These are phyloP conservation scores for Hymenoscyphus occultus DNA, from an alignment of 2,329 filamentous ascomycete species.

Conservation along the genomic window DNA sequence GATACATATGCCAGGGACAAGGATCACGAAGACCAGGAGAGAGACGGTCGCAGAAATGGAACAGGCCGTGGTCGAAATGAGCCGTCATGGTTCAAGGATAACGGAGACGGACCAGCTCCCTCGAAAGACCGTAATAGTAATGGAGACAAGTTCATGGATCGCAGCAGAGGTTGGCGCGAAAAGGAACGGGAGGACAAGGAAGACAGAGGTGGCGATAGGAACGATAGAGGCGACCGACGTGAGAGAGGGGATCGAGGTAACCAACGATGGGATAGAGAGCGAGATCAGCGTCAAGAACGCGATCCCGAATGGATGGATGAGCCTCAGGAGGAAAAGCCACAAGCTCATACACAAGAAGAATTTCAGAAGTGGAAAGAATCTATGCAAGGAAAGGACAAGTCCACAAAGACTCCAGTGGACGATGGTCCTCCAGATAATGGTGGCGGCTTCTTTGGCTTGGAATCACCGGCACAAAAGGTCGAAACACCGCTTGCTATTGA, in stretches of 20 bases:
- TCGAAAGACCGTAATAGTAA: constrained; percentile 36
- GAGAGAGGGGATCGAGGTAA: constrained; percentile 26
- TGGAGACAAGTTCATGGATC: constrained; percentile 34
- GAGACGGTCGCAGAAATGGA: constrained; percentile 60
- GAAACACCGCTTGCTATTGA: constrained; percentile 59
- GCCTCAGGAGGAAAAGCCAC: constrained; percentile 63
- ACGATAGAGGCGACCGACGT: constrained; percentile 32
- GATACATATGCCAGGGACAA: constrained; percentile 50
- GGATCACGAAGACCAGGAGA: constrained; percentile 50
- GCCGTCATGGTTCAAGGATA: constrained; percentile 68
- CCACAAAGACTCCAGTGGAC: constrained; percentile 33
- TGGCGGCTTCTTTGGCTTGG: constrained; percentile 36
- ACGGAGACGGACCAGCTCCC: constrained; percentile 33
- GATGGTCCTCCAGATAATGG: constrained; percentile 41
- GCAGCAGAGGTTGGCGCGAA: constrained; percentile 40
- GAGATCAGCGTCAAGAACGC: constrained; percentile 65
- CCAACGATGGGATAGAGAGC: constrained; percentile 46
- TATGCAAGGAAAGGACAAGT: constrained; percentile 51
- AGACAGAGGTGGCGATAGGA: constrained; percentile 31
- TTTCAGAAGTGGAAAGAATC: constrained; percentile 92
- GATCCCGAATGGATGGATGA: constrained; percentile 91
- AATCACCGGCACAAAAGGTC: constrained; percentile 49
- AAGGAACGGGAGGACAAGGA: constrained; percentile 36
- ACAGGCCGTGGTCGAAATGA: constrained; percentile 64
- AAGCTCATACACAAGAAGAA: constrained; percentile 80